A percentile compares a stretch with the other conserved stretches of the same genome.
phyloP scores from a whole-genome alignment of 306 rosid species.

The Abrus precatorius region DNA sequence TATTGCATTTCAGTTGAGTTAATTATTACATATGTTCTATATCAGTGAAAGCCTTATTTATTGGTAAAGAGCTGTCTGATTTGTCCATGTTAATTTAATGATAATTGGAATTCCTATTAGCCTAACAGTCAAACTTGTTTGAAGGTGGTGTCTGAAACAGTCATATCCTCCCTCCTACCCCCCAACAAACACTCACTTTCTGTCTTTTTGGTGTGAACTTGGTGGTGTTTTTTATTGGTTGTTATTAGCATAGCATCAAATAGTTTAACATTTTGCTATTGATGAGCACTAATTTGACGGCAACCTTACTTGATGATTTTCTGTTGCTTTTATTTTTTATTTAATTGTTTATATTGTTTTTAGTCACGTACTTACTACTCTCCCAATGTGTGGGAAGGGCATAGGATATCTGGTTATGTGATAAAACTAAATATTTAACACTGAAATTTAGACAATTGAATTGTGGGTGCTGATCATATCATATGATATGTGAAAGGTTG shows the following conservation, averaged over 20 bases:
- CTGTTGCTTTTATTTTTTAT: not conserved
- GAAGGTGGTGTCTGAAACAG: conserved; percentile 27
- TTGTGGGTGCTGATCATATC: conserved; percentile 40
- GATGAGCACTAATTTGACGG: conserved; percentile 31
- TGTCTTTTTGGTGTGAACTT: conserved; percentile 7
- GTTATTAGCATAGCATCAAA: not conserved
- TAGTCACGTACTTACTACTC: conserved; percentile 6
- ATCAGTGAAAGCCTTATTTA: conserved; percentile 21
- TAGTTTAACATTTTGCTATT: conserved; percentile 28
- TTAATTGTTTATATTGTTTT: not conserved
- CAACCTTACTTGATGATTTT: not conserved
- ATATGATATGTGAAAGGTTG: conserved; percentile 32
- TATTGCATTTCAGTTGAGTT: conserved; percentile 40
- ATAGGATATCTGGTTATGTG: conserved; percentile 13
- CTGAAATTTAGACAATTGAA: not conserved
- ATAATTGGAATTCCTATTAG: conserved; percentile 36
- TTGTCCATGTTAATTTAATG: conserved; percentile 15
- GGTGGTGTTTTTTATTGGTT: not conserved
- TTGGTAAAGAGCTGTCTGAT: not conserved
- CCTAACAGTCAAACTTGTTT: conserved; percentile 25
- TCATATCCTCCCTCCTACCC: not conserved
- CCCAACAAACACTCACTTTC: not conserved
- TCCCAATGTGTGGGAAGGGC: conserved; percentile 1
- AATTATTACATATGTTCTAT: conserved; percentile 25
- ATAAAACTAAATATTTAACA: conserved; percentile 1